phyloP scores from a whole-genome alignment of 257 asterid genomes.

The Ligustrum vulgare region DNA sequence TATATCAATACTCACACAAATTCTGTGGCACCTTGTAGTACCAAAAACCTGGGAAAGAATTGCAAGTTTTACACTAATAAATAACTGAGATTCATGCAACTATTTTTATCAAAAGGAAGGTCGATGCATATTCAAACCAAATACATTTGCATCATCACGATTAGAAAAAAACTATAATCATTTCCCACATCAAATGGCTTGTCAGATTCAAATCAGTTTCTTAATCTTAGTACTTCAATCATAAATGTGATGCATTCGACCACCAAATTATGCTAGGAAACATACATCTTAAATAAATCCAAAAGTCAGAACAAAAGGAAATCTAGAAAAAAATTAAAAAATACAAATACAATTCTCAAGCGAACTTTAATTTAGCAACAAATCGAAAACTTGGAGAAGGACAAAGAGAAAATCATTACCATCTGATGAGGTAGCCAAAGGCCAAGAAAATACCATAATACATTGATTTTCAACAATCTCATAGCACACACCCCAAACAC shows the following conservation, averaged over 20 bases:
- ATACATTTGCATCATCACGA: constrained; percentile 13
- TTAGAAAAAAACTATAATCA: background rate
- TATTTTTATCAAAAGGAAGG: background rate
- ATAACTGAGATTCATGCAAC: background rate
- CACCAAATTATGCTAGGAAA: background rate
- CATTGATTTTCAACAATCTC: too few species aligned
- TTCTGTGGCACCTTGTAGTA: background rate
- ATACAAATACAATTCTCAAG: constrained; percentile 3
- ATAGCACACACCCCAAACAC: too few species aligned
- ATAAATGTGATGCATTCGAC: background rate
- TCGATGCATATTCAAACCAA: background rate
- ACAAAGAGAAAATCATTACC: constrained; percentile 39
- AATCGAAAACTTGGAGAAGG: background rate
- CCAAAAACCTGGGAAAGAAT: background rate
- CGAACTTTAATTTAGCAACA: constrained; percentile 9
- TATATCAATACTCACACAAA: constrained; percentile 11
- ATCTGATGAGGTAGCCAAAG: constrained; percentile 94
- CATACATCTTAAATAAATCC: background rate
- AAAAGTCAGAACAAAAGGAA: background rate
- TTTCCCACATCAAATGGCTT: background rate
- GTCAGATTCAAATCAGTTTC: background rate
- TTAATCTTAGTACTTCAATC: background rate
- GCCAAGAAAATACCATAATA: too few species aligned
- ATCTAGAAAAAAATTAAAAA: constrained; percentile 6
- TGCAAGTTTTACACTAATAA: background rate